phyloP scores from a whole-genome alignment of 352 stramenopile genomes.

The Phytophthora agathidicida region DNA sequence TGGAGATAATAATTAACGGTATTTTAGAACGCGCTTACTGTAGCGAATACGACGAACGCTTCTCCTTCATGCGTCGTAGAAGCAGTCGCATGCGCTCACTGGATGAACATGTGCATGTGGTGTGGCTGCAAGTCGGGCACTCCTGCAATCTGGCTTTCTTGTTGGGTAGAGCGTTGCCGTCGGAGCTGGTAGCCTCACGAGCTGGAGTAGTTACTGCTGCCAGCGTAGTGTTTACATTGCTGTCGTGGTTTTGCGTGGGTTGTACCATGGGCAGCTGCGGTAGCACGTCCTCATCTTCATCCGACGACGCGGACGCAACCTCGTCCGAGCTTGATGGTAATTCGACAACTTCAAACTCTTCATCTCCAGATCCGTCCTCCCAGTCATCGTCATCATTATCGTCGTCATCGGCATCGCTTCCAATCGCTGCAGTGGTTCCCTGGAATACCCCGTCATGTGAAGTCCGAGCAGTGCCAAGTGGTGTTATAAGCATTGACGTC shows the following conservation, averaged over 20 bases:
- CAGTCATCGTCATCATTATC: constrained; percentile 35
- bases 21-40: constrained; percentile 26
- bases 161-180: constrained; percentile 30
- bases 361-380: constrained; percentile 43
- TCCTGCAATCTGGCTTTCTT: constrained; percentile 55
- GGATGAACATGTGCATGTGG: constrained; percentile 44
- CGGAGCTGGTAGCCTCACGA: not conserved
- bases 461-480: constrained; percentile 9
- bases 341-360: constrained; percentile 79
- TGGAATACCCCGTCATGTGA: not conserved
- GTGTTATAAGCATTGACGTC: constrained; percentile 22
- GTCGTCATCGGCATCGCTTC: constrained; percentile 9
- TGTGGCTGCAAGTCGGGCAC: constrained; percentile 38
- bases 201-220: not conserved
- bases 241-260: not conserved
- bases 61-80: constrained; percentile 44
- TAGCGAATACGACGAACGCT: constrained; percentile 37
- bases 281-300: constrained; percentile 20
- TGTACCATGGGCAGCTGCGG: not conserved
- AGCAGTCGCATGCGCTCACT: constrained; percentile 49
- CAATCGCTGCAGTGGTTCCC: not conserved
- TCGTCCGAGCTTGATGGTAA: constrained; percentile 64
- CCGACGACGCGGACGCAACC: constrained; percentile 15
- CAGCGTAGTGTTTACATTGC: not conserved
- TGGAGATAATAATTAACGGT: constrained; percentile 21